Evolutionary conservation across 2,329 filamentous ascomycete species (phyloP).

Genomic region (Pseudocercospora macadamiae): DNA sequence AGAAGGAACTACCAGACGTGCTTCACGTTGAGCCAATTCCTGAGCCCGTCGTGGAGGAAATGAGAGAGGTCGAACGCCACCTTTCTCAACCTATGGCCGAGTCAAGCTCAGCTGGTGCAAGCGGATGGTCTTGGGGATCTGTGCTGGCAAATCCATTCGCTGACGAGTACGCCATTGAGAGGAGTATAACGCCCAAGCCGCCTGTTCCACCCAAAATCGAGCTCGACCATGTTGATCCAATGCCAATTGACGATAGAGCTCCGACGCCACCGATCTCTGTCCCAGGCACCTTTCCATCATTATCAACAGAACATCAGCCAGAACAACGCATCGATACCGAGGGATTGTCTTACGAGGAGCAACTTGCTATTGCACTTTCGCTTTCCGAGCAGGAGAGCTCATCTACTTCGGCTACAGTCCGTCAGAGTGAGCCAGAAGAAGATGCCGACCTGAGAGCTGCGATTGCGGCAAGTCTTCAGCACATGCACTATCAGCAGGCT

Average conservation of each 20-base stretch:
- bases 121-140: constrained; percentile 46
- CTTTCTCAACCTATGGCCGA: constrained; percentile 28
- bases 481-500: constrained; percentile 33
- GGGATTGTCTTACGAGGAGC: constrained; percentile 40
- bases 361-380: constrained; percentile 41
- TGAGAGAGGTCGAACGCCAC: constrained; percentile 32
- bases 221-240: constrained; percentile 37
- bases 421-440: constrained; percentile 28
- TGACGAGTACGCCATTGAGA: constrained; percentile 44
- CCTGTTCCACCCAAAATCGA: constrained; percentile 50
- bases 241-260: constrained; percentile 17
- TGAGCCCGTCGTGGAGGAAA: constrained; percentile 24
- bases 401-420: constrained; percentile 26
- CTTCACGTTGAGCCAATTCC: constrained; percentile 26
- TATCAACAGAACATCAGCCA: constrained; percentile 8
- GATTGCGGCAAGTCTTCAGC: constrained; percentile 39
- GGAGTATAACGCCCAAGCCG: constrained; percentile 48
- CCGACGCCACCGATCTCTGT: constrained; percentile 26
- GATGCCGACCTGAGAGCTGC: constrained; percentile 37
- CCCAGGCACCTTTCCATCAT: constrained; percentile 24
- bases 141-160: constrained; percentile 50
- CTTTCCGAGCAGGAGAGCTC: constrained; percentile 40
- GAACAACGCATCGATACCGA: constrained; percentile 22
- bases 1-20: constrained; percentile 25
- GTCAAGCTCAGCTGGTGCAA: constrained; percentile 26